phyloP scores from a whole-genome alignment of 805 yeast species.

The Yamadazyma nakazawae region DNA sequence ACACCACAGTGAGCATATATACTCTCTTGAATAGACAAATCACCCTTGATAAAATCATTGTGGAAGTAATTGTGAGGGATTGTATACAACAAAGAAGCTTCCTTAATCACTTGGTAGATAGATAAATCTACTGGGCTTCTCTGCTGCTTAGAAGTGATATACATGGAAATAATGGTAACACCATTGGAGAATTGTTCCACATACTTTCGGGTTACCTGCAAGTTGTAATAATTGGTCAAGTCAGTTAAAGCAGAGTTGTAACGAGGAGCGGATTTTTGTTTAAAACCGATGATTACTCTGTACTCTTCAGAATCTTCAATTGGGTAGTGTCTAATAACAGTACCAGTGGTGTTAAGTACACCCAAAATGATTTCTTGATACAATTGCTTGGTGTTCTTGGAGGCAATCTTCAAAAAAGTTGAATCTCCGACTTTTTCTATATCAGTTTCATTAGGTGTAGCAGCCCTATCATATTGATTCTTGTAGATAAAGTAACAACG shows the following conservation, averaged over 20 bases:
- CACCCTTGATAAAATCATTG: constrained; percentile 65
- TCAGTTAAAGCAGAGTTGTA: constrained; percentile 85
- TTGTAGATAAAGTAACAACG: constrained; percentile 82
- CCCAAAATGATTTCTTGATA: constrained; percentile 70
- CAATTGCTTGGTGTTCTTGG: constrained; percentile 72
- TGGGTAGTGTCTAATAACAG: constrained; percentile 84
- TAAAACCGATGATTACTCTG: constrained; percentile 84
- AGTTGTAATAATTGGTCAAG: constrained; percentile 83
- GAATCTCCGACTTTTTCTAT: constrained; percentile 72
- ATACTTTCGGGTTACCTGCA: constrained; percentile 82
- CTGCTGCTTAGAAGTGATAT: constrained; percentile 62
- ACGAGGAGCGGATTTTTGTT: constrained; percentile 78
- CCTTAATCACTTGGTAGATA: constrained; percentile 86
- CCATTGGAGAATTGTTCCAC: constrained; percentile 94
- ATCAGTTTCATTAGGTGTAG: constrained; percentile 36
- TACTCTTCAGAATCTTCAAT: constrained; percentile 78
- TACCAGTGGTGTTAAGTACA: constrained; percentile 78
- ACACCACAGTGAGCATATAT: constrained; percentile 93
- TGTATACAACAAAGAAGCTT: constrained; percentile 87
- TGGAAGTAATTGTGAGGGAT: constrained; percentile 85
- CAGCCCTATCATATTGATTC: constrained; percentile 35
- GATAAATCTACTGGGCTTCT: constrained; percentile 61
- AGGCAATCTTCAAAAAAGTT: constrained; percentile 73
- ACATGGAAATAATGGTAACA: constrained; percentile 80
- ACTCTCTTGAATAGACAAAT: constrained; percentile 88